Base-by-base conservation (phyloP, 2,329 filamentous ascomycete species). In the Pyrenophora tritici-repentis region DNA sequence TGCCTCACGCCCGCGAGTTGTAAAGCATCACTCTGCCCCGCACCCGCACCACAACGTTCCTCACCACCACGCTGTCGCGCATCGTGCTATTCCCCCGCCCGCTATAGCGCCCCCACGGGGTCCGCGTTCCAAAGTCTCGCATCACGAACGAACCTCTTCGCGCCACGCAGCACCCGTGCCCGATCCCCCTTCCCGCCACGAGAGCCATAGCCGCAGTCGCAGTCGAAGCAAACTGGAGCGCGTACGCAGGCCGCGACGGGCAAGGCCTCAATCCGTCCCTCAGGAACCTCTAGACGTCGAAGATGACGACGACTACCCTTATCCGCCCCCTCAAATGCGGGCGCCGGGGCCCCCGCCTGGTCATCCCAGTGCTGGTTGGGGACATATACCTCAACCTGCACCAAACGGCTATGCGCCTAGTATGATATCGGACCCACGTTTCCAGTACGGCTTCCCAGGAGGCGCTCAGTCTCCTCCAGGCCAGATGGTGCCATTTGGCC, bases 271-370 rank as follows among this genome's bases (percentile, higher is more conserved):
- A 55, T 72, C 71, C 61, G 62, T 58, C 59, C 72, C 74, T 53
- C 68, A 74, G 49, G 73, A 75, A 63, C 73, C 67, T 55, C 67
- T 78, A 70, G 76, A 76, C 44, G 68, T 77, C 72, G 76, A 76
- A 42, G 71, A 65, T 39, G 68, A 71, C 51, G 76, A 79, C 67
- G 77, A 79, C 56, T 78, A 79, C 60, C 74, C 73, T 14, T 69
- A 73, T 66, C 65, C 62, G 26, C 26, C 26, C 40, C 44, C 56
- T 12, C 60, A 70, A 53, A 50, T 68, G 53, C 61, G 58, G n/a
- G n/a, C n/a, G 34, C 52, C 56, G 26, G 62, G 55, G 22, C 68
- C 62, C 10, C 66, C 67, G 29, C 67, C 70, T 26, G 70, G 73
- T 49, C 72, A 71, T 50, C 70, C 73, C 39, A 64, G 59, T 50